Percentiles rank a stretch among this genome's conserved stretches.
phyloP scores from a whole-genome alignment of 2,329 filamentous ascomycete genomes.

The Ambrosiella cleistominuta region DNA sequence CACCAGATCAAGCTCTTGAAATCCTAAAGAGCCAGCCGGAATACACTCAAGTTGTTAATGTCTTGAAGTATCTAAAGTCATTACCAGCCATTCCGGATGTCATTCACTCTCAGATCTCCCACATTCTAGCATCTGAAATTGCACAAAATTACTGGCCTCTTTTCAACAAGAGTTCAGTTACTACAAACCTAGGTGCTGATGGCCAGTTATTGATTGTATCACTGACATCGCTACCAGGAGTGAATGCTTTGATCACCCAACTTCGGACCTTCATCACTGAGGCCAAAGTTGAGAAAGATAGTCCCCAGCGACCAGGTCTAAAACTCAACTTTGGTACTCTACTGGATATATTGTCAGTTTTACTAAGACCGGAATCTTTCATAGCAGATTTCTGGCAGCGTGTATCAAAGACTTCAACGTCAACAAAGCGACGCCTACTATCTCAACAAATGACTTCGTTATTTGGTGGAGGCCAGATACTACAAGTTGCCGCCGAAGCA shows the following conservation, averaged over 20 bases:
- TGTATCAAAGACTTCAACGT: conserved; percentile 12
- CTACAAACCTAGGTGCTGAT: conserved; percentile 18
- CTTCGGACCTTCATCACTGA: conserved; percentile 44
- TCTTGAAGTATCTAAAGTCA: conserved; percentile 32
- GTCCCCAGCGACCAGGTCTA: conserved; percentile 24
- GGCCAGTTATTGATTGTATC: conserved; percentile 28
- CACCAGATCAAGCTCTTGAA: conserved; percentile 37
- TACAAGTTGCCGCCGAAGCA: conserved; percentile 38
- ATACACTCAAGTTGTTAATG: conserved; percentile 34
- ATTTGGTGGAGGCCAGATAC: conserved; percentile 30
- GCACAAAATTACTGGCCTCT: conserved; percentile 68
- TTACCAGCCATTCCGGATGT: neutral
- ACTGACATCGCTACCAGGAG: conserved; percentile 25
- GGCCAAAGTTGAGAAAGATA: conserved; percentile 23
- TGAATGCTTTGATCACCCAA: conserved; percentile 60
- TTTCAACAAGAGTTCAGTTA: conserved; percentile 30
- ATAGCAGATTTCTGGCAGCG: conserved; percentile 11
- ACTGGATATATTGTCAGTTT: conserved; percentile 25
- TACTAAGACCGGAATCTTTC: conserved; percentile 4
- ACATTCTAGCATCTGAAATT: conserved; percentile 55
- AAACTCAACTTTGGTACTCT: conserved; percentile 27
- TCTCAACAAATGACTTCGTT: conserved; percentile 28
- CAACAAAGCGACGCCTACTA: conserved; percentile 20
- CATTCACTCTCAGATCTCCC: conserved; percentile 41
- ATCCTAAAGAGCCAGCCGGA: conserved; percentile 44